These are phyloP conservation scores for Dictyostelium citrinum DNA, from an alignment of 78 protist genomes.

Conservation along the genomic window DNA sequence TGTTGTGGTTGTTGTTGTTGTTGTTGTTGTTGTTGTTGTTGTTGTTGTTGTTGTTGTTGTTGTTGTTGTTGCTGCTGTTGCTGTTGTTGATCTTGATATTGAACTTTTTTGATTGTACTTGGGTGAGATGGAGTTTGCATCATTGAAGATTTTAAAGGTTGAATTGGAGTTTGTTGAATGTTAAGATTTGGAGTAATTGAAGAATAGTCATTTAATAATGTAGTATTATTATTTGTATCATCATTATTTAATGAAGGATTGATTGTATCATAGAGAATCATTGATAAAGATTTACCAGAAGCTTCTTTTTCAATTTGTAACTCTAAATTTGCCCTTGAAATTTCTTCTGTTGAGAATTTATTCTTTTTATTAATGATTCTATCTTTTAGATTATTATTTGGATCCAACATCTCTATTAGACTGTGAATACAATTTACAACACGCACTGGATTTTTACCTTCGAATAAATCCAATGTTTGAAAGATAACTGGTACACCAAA, in stretches of 20 bases:
- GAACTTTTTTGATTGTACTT: no score
- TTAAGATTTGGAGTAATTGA: not conserved
- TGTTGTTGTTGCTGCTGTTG: not conserved
- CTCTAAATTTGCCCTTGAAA: slow-evolving; percentile 38
- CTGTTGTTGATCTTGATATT: not conserved
- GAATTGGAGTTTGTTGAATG: not conserved
- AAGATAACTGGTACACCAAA: slow-evolving; percentile 33
- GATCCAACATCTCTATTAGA: not conserved
- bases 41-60: not conserved
- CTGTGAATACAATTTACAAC: slow-evolving; percentile 37
- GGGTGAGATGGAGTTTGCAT: not conserved
- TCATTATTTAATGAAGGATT: not conserved
- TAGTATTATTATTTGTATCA: not conserved
- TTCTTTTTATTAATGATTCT: slow-evolving; percentile 44
- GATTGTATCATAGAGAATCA: not conserved
- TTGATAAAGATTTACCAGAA: slow-evolving; percentile 11
- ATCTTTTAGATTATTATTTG: not conserved
- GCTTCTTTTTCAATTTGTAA: slow-evolving; percentile 33
- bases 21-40: not conserved
- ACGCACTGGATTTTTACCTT: slow-evolving; percentile 47
- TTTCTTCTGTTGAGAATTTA: slow-evolving; percentile 37
- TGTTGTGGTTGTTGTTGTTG: not conserved
- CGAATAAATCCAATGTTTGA: slow-evolving; percentile 67
- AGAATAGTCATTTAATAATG: not conserved
- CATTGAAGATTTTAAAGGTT: not conserved